Base-by-base conservation (phyloP, 1,284 basidiomycete species). In the Ustilago crameri region DNA sequence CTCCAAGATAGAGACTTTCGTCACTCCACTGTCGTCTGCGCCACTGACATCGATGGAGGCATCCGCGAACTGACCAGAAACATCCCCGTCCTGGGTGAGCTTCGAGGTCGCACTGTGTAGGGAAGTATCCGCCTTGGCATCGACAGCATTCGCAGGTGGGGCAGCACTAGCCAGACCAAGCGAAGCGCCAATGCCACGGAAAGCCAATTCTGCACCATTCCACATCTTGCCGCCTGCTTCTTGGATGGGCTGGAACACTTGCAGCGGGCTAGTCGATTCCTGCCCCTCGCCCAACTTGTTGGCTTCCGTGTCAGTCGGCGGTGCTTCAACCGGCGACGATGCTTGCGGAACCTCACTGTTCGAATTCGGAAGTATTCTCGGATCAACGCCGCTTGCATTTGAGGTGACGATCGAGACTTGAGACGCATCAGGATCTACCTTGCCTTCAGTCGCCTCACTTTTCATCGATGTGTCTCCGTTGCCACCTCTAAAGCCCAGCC, bases 181-280 rank as follows among this genome's bases (percentile, higher is more conserved):
- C 26, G 69, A 66, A 38, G 69, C 58, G 5, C 69, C 47, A 32
- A 72, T 40, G 12, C 69, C 69, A 9, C 56, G 58, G 17, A 66
- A 59, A 3, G 61, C 69, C 5, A 51, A 32, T 35, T 72, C 69
- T 8, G 69, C 69, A 23, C 69, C 63, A 24, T 20, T 72, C 69
- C 69, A 72, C 51, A 72, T 62, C 56, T 72, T 72, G 32, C 54
- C 61, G 18, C 68, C 62, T 17, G 69, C 69, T 32, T 72, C 69
- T 40, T 65, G 62, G 9, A 71, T 62, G 8, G 68, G 57, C 7
- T 54, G 51, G 8, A 71, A 49, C 12, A 45, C 42, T 23, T 71
- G 61, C 38, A 72, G 49, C 7, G 69, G 69, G 26, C 63, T 67
- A 14, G 64, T 51, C 20, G 53, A 42, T n/a, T 55, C 49, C 3